Conservation (phyloP, 768 basidiomycete genomes). For the Holtermanniella nyarrowii region DNA sequence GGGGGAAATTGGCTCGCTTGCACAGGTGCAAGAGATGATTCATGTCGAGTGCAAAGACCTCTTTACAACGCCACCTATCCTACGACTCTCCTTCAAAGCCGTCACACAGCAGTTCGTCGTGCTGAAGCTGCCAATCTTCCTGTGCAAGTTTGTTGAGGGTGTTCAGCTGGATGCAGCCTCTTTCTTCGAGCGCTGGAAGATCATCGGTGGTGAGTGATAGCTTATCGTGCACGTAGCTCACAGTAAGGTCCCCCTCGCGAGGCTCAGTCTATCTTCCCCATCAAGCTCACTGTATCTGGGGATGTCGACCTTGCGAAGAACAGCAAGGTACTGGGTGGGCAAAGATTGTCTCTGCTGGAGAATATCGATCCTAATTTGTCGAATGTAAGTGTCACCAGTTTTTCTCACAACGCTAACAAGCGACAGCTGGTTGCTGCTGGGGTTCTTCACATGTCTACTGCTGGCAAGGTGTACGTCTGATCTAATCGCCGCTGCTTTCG, state of each 20-base stretch:
- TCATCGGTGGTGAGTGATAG: slow-evolving; percentile 61
- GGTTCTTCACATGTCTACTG: slow-evolving; percentile 81
- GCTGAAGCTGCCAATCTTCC: slow-evolving; percentile 70
- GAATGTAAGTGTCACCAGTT: slow-evolving; percentile 46
- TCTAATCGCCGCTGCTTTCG: not conserved
- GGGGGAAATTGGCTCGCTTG: slow-evolving; percentile 63
- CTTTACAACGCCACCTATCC: slow-evolving; percentile 60
- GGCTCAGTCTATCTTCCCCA: slow-evolving; percentile 75
- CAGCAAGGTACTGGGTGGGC: slow-evolving; percentile 65
- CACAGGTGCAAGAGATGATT: slow-evolving; percentile 84
- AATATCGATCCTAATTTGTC: slow-evolving; percentile 88
- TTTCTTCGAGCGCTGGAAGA: slow-evolving; percentile 97
- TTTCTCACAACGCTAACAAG: not conserved
- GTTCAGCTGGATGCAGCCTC: slow-evolving; percentile 71
- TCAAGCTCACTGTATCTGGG: slow-evolving; percentile 54
- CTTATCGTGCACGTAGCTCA: not conserved
- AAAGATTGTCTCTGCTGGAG: slow-evolving; percentile 63
- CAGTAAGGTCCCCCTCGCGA: slow-evolving; percentile 66
- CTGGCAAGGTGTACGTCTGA: slow-evolving; percentile 64
- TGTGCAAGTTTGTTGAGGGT: slow-evolving; percentile 88
- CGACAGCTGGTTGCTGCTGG: slow-evolving; percentile 68
- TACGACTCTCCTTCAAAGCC: slow-evolving; percentile 65
- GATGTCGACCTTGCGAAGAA: slow-evolving; percentile 66
- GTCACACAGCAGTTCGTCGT: slow-evolving; percentile 70
- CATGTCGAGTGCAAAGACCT: slow-evolving; percentile 89